Conservation (phyloP, 2,329 filamentous ascomycete genomes). For the Tolypocladium pustulatum region DNA sequence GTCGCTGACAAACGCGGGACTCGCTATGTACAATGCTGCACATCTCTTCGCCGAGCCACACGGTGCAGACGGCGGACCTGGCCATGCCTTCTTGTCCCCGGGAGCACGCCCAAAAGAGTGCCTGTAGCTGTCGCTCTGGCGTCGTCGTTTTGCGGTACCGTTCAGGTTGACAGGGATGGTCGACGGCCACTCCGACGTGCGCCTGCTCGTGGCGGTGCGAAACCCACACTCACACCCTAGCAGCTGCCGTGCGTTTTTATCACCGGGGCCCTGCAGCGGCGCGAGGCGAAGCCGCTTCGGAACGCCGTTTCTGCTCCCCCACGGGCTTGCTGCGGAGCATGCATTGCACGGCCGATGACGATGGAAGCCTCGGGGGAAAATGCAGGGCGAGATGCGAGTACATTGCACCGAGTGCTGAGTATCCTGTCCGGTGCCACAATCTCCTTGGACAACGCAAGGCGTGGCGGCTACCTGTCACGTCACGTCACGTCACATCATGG, state of each 20-base stretch:
- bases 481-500: not conserved
- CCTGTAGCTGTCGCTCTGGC: too few relatives aligned
- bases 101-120: too few relatives aligned
- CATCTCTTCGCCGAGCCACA: not conserved
- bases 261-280: not conserved
- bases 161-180: slow-evolving; percentile 2
- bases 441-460: not conserved
- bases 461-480: not conserved
- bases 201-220: slow-evolving; percentile 1
- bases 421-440: too few relatives aligned
- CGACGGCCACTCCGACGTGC: slow-evolving; percentile 1
- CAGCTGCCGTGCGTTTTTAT: not conserved
- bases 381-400: not conserved
- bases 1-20: not conserved
- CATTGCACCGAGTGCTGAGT: not conserved
- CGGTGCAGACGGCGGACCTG: not conserved
- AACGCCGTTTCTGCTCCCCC: not conserved
- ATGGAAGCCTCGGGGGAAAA: not conserved
- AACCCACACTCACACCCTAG: not conserved
- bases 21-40: slow-evolving; percentile 2
- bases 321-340: not conserved
- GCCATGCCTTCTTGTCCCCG: too few relatives aligned
- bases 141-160: not conserved
- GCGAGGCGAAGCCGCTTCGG: not conserved
- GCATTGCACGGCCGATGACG: not conserved